Evolutionary conservation across 1,139 yeast species (phyloP), one percentile per base, ranked within the genome.

Genomic region (Blastobotrys arbuscula): DNA sequence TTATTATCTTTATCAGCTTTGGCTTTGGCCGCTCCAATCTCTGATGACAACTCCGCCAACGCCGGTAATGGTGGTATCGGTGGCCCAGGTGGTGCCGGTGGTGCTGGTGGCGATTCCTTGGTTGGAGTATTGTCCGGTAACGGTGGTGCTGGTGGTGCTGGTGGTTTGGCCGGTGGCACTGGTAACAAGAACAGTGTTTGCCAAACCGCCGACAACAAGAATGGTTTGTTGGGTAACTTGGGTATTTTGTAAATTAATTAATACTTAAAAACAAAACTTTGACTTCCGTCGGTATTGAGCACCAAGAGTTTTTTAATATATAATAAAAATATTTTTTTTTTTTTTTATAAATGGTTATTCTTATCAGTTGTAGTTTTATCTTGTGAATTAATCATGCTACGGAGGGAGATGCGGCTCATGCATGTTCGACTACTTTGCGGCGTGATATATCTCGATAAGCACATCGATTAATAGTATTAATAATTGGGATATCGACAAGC

Each of bases 51-150:
- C 8, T 15, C 38, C 21, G 38, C 19, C 21, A 7, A 35, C 13
- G 38, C 21, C 6, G 38, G 13, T 15, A 35, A 35, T 23, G 38
- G 38, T 16, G 38, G 38, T 35, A 18, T 35, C 20, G 38, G 21
- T 35, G 38, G 38, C 13, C 38, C 38, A 35, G 38, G 38, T 35
- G 38, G 38, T 7, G 19, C 21, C 38, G 38, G 38, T 18, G 38
- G 38, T 18, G 16, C 38, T 15, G 38, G 38, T 18, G 38, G 38
- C 19, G 38, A 35, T n/a, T 16, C 21, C 19, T 15, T 35, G 15
- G 19, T 35, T 15, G 38, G 38, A 18, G 21, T 15, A 20, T 35
- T 35, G 38, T 10, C 21, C 13, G 38, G 38, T 16, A 35, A 35
- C 13, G 38, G 38, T 35, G 38, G 38, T 16, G 21, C 19, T 10